Evolutionary conservation across 2,329 filamentous ascomycete genomes (phyloP).

Genomic region (Ceratocystis colombiana): DNA sequence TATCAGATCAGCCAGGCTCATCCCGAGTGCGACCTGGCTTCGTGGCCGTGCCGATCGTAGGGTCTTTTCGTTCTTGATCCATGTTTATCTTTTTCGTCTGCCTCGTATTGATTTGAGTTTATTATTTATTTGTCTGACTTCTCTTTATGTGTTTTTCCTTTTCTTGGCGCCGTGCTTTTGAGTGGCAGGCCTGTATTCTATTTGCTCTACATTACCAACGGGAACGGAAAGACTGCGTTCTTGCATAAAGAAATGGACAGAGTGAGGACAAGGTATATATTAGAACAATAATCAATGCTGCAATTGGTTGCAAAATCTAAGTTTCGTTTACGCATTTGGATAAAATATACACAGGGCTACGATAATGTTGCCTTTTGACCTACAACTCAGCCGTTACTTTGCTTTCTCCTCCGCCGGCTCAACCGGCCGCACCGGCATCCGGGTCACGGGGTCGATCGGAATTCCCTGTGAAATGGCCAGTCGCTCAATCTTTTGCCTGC

Average conservation of each 20-base stretch:
- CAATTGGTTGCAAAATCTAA: no score
- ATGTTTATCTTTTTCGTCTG: no score
- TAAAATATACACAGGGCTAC: background rate
- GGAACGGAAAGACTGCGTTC: no score
- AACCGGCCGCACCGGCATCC: slow-evolving; percentile 14
- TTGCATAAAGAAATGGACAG: no score
- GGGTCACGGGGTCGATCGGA: slow-evolving; percentile 21
- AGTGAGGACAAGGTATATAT: no score
- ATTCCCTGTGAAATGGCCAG: slow-evolving; percentile 23
- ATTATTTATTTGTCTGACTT: slow-evolving; percentile 15
- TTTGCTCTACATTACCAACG: background rate
- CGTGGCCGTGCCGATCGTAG: no score
- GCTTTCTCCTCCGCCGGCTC: background rate
- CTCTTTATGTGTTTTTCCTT: background rate
- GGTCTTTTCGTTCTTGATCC: no score
- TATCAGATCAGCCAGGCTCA: no score
- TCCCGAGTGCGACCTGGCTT: no score
- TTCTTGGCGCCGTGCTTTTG: background rate
- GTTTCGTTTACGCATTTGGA: no score
- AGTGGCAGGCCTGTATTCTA: background rate
- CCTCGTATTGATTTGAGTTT: slow-evolving; percentile 13
- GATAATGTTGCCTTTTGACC: background rate
- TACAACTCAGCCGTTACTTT: background rate
- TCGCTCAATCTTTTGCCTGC: slow-evolving; percentile 28
- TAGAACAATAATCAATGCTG: no score